Percentiles rank a stretch among this genome's conserved stretches.
Conservation (phyloP, 23 red algal genomes). For the Chondrus crispus region DNA sequence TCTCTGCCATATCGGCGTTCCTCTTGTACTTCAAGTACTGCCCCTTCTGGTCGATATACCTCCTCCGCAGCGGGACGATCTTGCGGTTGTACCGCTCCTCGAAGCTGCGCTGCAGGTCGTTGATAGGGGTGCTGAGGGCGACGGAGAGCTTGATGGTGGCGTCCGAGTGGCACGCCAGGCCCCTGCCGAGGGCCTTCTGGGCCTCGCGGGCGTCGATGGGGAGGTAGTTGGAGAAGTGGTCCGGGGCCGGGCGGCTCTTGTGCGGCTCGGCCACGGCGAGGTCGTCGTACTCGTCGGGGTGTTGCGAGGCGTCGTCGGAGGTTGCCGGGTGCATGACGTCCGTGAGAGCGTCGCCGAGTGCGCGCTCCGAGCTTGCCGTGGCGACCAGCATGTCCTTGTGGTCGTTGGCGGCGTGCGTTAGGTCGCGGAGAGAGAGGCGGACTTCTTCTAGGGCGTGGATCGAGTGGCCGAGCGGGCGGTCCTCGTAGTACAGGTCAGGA, state of each 20-base stretch:
- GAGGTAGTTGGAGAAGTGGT: constrained; percentile 44
- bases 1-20: constrained; percentile 54
- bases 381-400: constrained; percentile 68
- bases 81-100: constrained; percentile 70
- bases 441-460: constrained; percentile 64
- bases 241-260: background rate
- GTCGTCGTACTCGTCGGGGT: background rate
- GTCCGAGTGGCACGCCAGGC: constrained; percentile 25
- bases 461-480: constrained; percentile 57
- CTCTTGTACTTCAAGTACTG: constrained; percentile 70
- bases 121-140: constrained; percentile 50
- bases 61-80: constrained; percentile 56
- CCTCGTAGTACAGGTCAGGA: constrained; percentile 70
- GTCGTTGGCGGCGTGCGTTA: constrained; percentile 49
- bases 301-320: background rate
- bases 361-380: constrained; percentile 12
- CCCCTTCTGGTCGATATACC: constrained; percentile 75
- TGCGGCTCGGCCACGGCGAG: background rate
- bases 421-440: constrained; percentile 39
- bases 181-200: constrained; percentile 45
- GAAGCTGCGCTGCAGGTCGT: constrained; percentile 40
- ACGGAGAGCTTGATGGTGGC: constrained; percentile 30
- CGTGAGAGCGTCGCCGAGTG: constrained; percentile 37
- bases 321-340: constrained; percentile 24
- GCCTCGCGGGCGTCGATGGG: constrained; percentile 47